Percentiles rank a stretch among this genome's conserved stretches.
phyloP scores from a whole-genome alignment of 768 basidiomycete genomes.

The Lactifluus rugatus region DNA sequence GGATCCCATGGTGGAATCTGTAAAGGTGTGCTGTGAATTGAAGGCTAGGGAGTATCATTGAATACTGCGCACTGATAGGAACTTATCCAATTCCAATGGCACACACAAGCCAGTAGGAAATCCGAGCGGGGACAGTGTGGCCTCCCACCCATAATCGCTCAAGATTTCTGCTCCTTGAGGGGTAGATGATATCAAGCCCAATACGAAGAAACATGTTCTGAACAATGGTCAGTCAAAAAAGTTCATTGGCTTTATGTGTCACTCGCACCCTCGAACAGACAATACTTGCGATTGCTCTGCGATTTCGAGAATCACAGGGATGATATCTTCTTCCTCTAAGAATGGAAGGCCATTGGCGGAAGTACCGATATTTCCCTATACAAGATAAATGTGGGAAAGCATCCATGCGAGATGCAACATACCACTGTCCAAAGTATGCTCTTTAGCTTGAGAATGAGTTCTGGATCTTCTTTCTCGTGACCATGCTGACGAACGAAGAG shows the following conservation, averaged over 20 bases:
- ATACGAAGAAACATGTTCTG: slow-evolving; percentile 93
- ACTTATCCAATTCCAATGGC: slow-evolving; percentile 72
- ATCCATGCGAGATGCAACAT: neutral
- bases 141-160: slow-evolving; percentile 89
- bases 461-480: slow-evolving; percentile 72
- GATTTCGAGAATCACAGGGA: slow-evolving; percentile 83
- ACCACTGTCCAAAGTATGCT: slow-evolving; percentile 97
- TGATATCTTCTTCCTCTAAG: slow-evolving; percentile 90
- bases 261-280: slow-evolving; percentile 83
- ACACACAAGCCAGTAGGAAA: slow-evolving; percentile 85
- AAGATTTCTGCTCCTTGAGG: slow-evolving; percentile 87
- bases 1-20: slow-evolving; percentile 67
- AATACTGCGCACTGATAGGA: slow-evolving; percentile 53
- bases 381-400: neutral
- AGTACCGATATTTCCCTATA: slow-evolving; percentile 87
- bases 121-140: slow-evolving; percentile 78
- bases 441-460: slow-evolving; percentile 82
- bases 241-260: neutral
- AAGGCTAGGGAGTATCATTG: neutral
- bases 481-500: slow-evolving; percentile 84
- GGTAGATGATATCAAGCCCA: slow-evolving; percentile 88
- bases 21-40: slow-evolving; percentile 4
- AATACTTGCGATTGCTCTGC: slow-evolving; percentile 83
- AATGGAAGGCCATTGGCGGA: slow-evolving; percentile 88
- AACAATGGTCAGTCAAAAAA: neutral